Conservation (phyloP, 2,329 filamentous ascomycete species). For the Fusarium foetens region DNA sequence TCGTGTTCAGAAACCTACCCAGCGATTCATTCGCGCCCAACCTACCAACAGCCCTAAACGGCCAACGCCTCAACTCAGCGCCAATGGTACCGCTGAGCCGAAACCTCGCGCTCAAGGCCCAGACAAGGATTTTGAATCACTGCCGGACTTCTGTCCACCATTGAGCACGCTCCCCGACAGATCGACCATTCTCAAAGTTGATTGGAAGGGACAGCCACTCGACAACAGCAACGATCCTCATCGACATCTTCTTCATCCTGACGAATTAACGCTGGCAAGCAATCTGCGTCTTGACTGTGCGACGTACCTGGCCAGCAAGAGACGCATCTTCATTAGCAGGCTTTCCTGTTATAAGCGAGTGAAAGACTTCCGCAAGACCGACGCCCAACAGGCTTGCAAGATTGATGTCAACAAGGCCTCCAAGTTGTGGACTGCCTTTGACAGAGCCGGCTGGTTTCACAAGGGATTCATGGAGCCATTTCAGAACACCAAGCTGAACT, state of each 20-base stretch:
- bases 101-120: conserved; percentile 65
- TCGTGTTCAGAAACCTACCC: conserved; percentile 51
- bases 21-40: conserved; percentile 51
- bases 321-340: conserved; percentile 85
- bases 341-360: conserved; percentile 72
- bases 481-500: conserved; percentile 39
- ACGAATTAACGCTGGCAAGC: conserved; percentile 80
- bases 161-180: conserved; percentile 71
- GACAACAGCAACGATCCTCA: conserved; percentile 80
- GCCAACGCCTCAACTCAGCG: conserved; percentile 52
- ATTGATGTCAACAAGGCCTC: conserved; percentile 98
- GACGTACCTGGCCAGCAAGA: conserved; percentile 91
- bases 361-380: conserved; percentile 94
- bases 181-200: conserved; percentile 79
- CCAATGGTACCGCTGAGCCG: conserved; percentile 62
- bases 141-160: conserved; percentile 76
- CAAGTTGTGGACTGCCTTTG: conserved; percentile 89
- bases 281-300: conserved; percentile 85
- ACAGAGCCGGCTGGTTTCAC: conserved; percentile 86
- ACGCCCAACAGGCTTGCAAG: conserved; percentile 95
- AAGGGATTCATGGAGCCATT: conserved; percentile 55
- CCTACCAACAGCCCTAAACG: conserved; percentile 37
- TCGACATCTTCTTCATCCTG: conserved; percentile 75
- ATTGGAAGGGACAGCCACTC: conserved; percentile 85
- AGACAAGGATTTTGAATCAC: conserved; percentile 82